Evolutionary conservation across 2,329 filamentous ascomycete species (phyloP).

Genomic region (Fusarium penzigii): DNA sequence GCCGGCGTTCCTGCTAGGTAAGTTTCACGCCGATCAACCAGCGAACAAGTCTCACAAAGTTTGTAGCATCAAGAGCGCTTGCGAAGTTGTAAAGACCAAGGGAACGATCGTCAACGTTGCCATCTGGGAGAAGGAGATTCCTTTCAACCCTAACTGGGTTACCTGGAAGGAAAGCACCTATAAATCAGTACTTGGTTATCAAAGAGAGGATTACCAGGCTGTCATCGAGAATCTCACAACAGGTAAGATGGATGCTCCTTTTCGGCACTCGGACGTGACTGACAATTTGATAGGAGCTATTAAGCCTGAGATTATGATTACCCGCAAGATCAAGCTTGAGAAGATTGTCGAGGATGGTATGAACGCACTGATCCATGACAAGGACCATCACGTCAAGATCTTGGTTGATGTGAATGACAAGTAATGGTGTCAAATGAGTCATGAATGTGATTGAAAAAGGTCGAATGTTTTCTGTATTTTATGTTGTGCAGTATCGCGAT

Average conservation of each 20-base stretch:
- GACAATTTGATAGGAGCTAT: slow-evolving; percentile 42
- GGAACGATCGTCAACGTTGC: slow-evolving; percentile 66
- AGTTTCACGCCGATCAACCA: background rate
- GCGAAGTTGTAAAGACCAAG: slow-evolving; percentile 49
- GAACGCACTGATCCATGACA: slow-evolving; percentile 56
- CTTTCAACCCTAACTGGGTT: slow-evolving; percentile 31
- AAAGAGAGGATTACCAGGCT: slow-evolving; percentile 50
- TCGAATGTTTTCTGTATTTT: no score
- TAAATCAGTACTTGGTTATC: slow-evolving; percentile 28
- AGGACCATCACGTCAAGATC: slow-evolving; percentile 64
- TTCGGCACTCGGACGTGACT: background rate
- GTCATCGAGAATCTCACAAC: slow-evolving; percentile 48
- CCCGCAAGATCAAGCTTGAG: slow-evolving; percentile 55
- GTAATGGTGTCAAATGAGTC: background rate
- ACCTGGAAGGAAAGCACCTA: slow-evolving; percentile 28
- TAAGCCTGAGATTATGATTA: slow-evolving; percentile 60
- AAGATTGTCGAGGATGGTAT: slow-evolving; percentile 59
- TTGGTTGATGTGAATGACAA: slow-evolving; percentile 47
- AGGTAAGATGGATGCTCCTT: slow-evolving; percentile 3
- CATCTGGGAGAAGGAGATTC: slow-evolving; percentile 55
- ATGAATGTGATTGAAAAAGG: background rate
- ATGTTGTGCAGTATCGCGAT: no score
- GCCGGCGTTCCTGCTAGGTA: slow-evolving; percentile 50
- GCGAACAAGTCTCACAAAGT: background rate
- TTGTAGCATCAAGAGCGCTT: slow-evolving; percentile 37